Percentiles rank a stretch among this genome's conserved stretches.
Conservation (phyloP, 495 filamentous ascomycete species). For the Pyrenopolyporus hunteri region DNA sequence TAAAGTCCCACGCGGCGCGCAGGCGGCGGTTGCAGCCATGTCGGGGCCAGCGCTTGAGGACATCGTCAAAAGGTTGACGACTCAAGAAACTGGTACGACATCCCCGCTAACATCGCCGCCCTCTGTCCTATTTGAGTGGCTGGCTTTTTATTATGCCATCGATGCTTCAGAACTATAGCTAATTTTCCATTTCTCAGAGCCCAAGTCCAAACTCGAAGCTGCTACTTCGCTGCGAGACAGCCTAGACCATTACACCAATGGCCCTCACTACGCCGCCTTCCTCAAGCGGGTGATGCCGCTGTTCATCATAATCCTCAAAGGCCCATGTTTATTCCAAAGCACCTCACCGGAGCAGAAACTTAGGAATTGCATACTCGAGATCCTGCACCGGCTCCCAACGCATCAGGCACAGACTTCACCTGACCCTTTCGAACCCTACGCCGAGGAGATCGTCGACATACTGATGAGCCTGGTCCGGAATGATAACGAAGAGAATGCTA, state of each 20-base stretch:
- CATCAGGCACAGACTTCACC: slow-evolving; percentile 61
- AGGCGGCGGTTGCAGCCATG: slow-evolving; percentile 52
- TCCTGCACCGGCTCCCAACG: slow-evolving; percentile 88
- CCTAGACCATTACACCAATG: slow-evolving; percentile 70
- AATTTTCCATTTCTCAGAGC: slow-evolving; percentile 57
- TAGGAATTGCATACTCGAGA: slow-evolving; percentile 90
- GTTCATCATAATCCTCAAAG: slow-evolving; percentile 83
- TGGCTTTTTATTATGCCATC: neutral
- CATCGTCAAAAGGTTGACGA: slow-evolving; percentile 59
- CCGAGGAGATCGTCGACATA: slow-evolving; percentile 82
- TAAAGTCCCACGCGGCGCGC: slow-evolving; percentile 23
- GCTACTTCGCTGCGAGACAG: slow-evolving; percentile 83
- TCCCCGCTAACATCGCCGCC: neutral
- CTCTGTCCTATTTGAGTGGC: neutral
- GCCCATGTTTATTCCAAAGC: slow-evolving; percentile 88
- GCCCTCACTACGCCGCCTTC: slow-evolving; percentile 71
- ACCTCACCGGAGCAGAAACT: slow-evolving; percentile 89
- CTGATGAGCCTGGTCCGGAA: slow-evolving; percentile 84
- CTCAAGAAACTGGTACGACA: slow-evolving; percentile 57
- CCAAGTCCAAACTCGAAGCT: slow-evolving; percentile 74
- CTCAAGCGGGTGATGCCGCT: slow-evolving; percentile 86
- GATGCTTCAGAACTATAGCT: neutral
- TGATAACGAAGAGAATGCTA: slow-evolving; percentile 98
- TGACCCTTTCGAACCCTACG: slow-evolving; percentile 85
- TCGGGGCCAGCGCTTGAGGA: slow-evolving; percentile 58